Percentiles rank a stretch among this genome's conserved stretches.
phyloP scores from a whole-genome alignment of 805 yeast species.

The Zygosaccharomyces bailii region DNA sequence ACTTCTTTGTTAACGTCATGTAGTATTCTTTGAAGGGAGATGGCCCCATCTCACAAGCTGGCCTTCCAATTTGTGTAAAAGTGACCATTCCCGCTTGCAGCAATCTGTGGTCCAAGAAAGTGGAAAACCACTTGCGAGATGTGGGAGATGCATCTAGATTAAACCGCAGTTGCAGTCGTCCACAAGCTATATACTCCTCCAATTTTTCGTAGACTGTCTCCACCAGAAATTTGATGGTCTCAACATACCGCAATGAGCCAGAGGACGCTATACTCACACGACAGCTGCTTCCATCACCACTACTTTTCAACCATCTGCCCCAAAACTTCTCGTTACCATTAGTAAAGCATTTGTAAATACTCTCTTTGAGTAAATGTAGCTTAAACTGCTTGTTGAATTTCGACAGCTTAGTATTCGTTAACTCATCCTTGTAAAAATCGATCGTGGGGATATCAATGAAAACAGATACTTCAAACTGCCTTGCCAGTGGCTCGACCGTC shows the following conservation, averaged over 20 bases:
- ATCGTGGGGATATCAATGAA: conserved; percentile 37
- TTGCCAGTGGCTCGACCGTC: conserved; percentile 1
- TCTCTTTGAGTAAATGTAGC: conserved; percentile 27
- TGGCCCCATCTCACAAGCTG: conserved; percentile 14
- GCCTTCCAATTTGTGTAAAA: conserved; percentile 22
- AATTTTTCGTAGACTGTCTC: conserved; percentile 26
- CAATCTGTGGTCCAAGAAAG: conserved; percentile 25
- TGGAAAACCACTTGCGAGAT: conserved; percentile 34
- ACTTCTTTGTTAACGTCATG: conserved; percentile 27
- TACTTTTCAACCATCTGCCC: conserved; percentile 15
- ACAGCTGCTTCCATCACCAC: conserved; percentile 5
- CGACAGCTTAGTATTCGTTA: conserved; percentile 27
- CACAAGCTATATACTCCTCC: conserved; percentile 6
- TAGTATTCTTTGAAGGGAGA: conserved; percentile 37
- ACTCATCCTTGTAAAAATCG: conserved; percentile 35
- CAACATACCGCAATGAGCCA: conserved; percentile 36
- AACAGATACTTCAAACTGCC: conserved; percentile 24
- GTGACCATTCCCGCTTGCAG: conserved; percentile 19
- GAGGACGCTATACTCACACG: conserved; percentile 24
- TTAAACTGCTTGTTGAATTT: conserved; percentile 32
- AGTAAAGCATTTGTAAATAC: conserved; percentile 27
- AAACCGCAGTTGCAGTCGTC: conserved; percentile 18
- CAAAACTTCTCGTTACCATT: conserved; percentile 28
- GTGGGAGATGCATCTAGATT: conserved; percentile 29
- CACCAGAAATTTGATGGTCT: conserved; percentile 32